phyloP scores from a whole-genome alignment of 345 rosid genomes.

The Salix suchowensis region DNA sequence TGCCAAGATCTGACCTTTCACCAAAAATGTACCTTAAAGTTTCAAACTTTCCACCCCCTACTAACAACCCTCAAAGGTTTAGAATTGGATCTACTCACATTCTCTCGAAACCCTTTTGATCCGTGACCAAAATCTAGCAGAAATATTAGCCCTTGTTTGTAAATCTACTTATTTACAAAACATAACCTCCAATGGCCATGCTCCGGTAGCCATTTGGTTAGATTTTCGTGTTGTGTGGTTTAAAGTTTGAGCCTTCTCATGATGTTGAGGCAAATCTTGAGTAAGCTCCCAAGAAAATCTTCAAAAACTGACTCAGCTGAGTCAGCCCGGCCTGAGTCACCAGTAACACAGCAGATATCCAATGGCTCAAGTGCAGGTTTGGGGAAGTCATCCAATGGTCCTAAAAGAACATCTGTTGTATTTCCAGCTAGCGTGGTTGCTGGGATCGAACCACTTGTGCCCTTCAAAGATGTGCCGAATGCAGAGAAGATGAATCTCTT shows the following conservation, averaged over 20 bases:
- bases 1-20: constrained; percentile 3
- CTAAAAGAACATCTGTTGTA: constrained; percentile 63
- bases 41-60: not conserved
- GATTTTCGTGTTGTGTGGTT: not conserved
- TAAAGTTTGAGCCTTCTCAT: not conserved
- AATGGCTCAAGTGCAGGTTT: constrained; percentile 28
- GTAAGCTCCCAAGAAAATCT: constrained; percentile 67
- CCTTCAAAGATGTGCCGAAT: constrained; percentile 68
- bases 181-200: constrained; percentile 10
- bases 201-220: constrained; percentile 3
- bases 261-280: constrained; percentile 71
- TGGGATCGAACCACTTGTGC: constrained; percentile 77
- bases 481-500: constrained; percentile 74
- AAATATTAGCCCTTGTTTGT: not conserved
- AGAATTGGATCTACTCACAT: constrained; percentile 7
- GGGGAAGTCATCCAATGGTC: constrained; percentile 17
- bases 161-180: constrained; percentile 3
- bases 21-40: constrained; percentile 5
- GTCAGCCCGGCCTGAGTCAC: constrained; percentile 36
- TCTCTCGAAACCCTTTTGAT: constrained; percentile 23
- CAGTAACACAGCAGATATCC: constrained; percentile 31
- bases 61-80: not conserved
- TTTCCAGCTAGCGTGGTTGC: constrained; percentile 74
- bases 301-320: constrained; percentile 50
- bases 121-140: constrained; percentile 28